Evolutionary conservation across 139 green algal species (phyloP), one percentile per base, ranked within the genome.

Genomic region (Coccomyxa sp.): DNA sequence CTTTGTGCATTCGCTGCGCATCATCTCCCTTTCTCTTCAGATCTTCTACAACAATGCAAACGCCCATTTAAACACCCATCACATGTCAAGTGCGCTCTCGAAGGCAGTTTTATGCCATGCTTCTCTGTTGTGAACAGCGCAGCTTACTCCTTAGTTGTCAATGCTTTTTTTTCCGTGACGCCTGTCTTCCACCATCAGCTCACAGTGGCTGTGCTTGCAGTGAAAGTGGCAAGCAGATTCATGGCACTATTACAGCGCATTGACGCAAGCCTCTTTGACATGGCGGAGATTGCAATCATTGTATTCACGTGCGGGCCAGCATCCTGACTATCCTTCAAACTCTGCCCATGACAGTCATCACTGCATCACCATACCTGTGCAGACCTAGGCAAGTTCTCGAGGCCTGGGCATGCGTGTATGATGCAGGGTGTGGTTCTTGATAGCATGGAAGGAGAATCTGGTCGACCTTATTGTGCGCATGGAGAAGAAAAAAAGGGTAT

Each of bases 341-440:
- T 60, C 10, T 76, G 25, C 15, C 45, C 66, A 23, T 25, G 32
- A 27, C 23, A 32, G 32, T 74, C 17, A 31, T 59, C 13, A 77
- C 12, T n/a, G 63, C 14, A 76, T 4, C 25, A 13, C 21, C 68
- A 68, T 38, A 30, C 12, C 11, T 63, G 30, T 82, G 12, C 27
- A 57, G n/a, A 30, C 38, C 32, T 84, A 11, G 10, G n/a, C n/a
- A n/a, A n/a, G n/a, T n/a, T 79, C 17, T 77, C 28, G 38, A 17
- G 13, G 58, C 0, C 12, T 3, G 31, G 27, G 38, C 71, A 45
- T 79, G 28, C n/a, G 0, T 51, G 32, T 67, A 66, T 71, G 18
- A 28, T 85, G 82, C 80, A 87, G 84, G 80, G 57, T 82, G 15
- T 88, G 85, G 81, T 86, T 84, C 27, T 59, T 83, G 15, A 17